Evolutionary conservation across 345 rosid species (phyloP).

Genomic region (Corchorus olitorius): DNA sequence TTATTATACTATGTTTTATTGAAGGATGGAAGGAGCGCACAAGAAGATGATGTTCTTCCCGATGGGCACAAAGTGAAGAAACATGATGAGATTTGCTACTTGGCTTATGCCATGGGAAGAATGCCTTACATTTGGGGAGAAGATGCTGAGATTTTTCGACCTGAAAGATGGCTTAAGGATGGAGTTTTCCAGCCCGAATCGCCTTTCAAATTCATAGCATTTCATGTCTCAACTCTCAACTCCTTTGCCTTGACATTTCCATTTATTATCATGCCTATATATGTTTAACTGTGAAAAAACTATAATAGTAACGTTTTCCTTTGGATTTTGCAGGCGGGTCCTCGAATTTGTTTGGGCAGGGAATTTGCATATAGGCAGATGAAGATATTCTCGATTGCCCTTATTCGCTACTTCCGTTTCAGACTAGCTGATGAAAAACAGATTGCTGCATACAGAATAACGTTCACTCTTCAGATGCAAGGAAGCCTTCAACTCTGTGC

Average conservation of each 20-base stretch:
- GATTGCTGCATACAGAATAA: neutral
- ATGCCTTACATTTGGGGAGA: constrained; percentile 79
- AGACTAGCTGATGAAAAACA: neutral
- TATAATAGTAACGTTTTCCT: neutral
- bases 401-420: neutral
- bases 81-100: constrained; percentile 59
- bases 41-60: constrained; percentile 66
- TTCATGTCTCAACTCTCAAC: constrained; percentile 40
- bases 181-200: constrained; percentile 67
- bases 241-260: too few species aligned
- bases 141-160: constrained; percentile 63
- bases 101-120: constrained; percentile 82
- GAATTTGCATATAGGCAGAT: neutral
- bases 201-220: constrained; percentile 70
- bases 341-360: constrained; percentile 50
- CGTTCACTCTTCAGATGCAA: neutral
- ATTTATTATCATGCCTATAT: too few species aligned
- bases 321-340: constrained; percentile 64
- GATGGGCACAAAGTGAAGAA: constrained; percentile 62
- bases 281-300: neutral
- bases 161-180: constrained; percentile 76
- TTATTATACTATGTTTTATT: too few species aligned
- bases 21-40: constrained; percentile 66
- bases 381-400: neutral
- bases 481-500: neutral